Evolutionary conservation across 805 yeast genomes (phyloP).

Genomic region (Suhomyces prunicola): DNA sequence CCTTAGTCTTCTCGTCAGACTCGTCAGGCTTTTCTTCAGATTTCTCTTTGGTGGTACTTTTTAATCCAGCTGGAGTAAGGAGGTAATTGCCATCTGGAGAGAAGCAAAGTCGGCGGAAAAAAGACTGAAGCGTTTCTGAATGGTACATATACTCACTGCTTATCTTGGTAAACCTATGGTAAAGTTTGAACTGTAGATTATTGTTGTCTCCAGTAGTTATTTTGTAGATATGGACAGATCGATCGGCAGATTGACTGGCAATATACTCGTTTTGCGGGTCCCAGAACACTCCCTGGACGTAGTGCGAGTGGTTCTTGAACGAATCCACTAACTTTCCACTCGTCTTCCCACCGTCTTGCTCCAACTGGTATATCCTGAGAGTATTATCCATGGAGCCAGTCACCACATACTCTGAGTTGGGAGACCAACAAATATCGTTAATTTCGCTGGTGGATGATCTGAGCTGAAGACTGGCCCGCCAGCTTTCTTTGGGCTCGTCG

Average conservation of each 20-base stretch:
- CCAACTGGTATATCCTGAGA: constrained; percentile 62
- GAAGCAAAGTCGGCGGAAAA: constrained; percentile 80
- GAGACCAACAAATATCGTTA: constrained; percentile 92
- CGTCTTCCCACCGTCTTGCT: background rate
- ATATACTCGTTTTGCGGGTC: constrained; percentile 78
- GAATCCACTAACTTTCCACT: constrained; percentile 24
- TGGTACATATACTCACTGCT: constrained; percentile 51
- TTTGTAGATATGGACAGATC: constrained; percentile 68
- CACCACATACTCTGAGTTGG: constrained; percentile 70
- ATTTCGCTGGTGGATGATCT: constrained; percentile 70
- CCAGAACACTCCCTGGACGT: constrained; percentile 96
- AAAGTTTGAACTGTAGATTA: background rate
- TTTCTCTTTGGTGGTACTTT: constrained; percentile 2
- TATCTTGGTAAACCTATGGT: constrained; percentile 14
- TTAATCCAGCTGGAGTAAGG: constrained; percentile 46
- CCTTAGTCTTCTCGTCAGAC: background rate
- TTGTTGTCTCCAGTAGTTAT: background rate
- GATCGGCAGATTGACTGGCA: constrained; percentile 88
- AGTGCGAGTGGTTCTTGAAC: constrained; percentile 75
- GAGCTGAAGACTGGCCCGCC: constrained; percentile 63
- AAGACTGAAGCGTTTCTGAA: constrained; percentile 84
- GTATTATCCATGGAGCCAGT: constrained; percentile 91
- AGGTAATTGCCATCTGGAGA: constrained; percentile 88
- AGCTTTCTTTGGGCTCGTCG: constrained; percentile 64
- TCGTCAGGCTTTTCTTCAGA: constrained; percentile 5